A percentile compares a stretch with the other conserved stretches of the same genome.
These are phyloP conservation scores for Trichoderma pleuroti DNA, from an alignment of 2,329 filamentous ascomycete genomes.

Conservation along the genomic window DNA sequence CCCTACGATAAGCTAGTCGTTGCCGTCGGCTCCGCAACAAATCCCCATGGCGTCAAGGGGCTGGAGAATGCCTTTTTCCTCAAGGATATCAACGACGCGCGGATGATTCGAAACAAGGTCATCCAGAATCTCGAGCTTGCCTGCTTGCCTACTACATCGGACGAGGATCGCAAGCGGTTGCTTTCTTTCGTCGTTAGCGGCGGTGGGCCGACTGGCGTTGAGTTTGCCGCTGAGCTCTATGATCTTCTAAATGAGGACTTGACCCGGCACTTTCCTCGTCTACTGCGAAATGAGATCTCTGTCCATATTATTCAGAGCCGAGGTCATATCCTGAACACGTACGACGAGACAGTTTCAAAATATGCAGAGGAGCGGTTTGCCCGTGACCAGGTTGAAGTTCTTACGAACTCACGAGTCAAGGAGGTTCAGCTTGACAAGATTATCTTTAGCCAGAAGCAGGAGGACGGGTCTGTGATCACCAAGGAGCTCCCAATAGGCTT, in stretches of 20 bases:
- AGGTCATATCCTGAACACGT: slow-evolving; percentile 94
- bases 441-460: slow-evolving; percentile 77
- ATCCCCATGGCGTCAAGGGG: slow-evolving; percentile 92
- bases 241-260: slow-evolving; percentile 96
- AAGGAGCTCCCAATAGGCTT: slow-evolving; percentile 96
- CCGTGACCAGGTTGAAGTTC: slow-evolving; percentile 84
- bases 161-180: slow-evolving; percentile 80
- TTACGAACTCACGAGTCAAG: slow-evolving; percentile 90
- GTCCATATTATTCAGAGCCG: slow-evolving; percentile 95
- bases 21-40: slow-evolving; percentile 86
- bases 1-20: slow-evolving; percentile 97
- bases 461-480: slow-evolving; percentile 68
- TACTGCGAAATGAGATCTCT: slow-evolving; percentile 95
- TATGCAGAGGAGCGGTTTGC: slow-evolving; percentile 90
- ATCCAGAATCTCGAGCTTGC: slow-evolving; percentile 86
- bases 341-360: slow-evolving; percentile 88
- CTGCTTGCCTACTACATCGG: slow-evolving; percentile 85
- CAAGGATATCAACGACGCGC: slow-evolving; percentile 91
- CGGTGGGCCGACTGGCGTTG: slow-evolving; percentile 92
- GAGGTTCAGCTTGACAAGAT: slow-evolving; percentile 83
- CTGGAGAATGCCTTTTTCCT: slow-evolving; percentile 92
- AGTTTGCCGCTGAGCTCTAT: slow-evolving; percentile 94
- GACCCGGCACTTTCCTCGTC: slow-evolving; percentile 74
- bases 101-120: slow-evolving; percentile 82
- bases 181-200: slow-evolving; percentile 96